A percentile compares a stretch with the other conserved stretches of the same genome.
Conservation (phyloP, 805 yeast genomes). For the Kodamaea sagamina region DNA sequence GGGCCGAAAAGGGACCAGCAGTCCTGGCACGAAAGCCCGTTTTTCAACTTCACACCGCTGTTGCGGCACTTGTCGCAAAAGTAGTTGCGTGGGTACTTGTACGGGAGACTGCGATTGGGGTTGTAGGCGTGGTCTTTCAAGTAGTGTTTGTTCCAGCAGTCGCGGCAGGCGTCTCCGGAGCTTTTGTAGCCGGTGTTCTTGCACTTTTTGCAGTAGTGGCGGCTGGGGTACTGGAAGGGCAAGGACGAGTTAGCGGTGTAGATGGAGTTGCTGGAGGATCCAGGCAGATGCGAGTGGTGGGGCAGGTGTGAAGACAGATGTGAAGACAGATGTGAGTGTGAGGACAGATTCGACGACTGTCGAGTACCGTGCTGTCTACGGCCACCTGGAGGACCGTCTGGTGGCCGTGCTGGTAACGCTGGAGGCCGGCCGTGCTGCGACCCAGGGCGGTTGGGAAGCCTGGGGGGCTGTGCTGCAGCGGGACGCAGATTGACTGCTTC, state of each 20-base stretch:
- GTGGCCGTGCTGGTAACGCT: conserved; percentile 4
- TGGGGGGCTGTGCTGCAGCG: conserved; percentile 1
- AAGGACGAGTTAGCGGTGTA: conserved; percentile 19
- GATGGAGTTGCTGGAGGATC: too few species aligned
- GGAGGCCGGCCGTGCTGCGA: not conserved
- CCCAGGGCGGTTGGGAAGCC: too few species aligned
- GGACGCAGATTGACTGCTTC: conserved; percentile 40
- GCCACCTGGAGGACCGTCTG: too few species aligned
- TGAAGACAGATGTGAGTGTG: too few species aligned
- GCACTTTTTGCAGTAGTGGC: conserved; percentile 35
- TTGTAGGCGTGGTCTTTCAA: conserved; percentile 39
- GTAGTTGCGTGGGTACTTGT: conserved; percentile 64
- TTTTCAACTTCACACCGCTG: conserved; percentile 65
- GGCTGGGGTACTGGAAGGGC: conserved; percentile 34
- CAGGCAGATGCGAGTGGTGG: too few species aligned
- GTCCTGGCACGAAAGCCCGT: conserved; percentile 63
- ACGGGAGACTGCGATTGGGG: conserved; percentile 55
- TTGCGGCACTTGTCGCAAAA: conserved; percentile 71
- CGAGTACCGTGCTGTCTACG: not conserved
- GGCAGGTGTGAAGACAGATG: too few species aligned
- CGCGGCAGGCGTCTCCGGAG: conserved; percentile 28
- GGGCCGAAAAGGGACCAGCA: conserved; percentile 71
- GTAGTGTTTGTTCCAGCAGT: conserved; percentile 35
- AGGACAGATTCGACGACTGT: not conserved
- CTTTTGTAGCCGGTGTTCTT: conserved; percentile 36